These are phyloP conservation scores for Leptographium procerum DNA, from an alignment of 2,329 filamentous ascomycete genomes.

Conservation along the genomic window DNA sequence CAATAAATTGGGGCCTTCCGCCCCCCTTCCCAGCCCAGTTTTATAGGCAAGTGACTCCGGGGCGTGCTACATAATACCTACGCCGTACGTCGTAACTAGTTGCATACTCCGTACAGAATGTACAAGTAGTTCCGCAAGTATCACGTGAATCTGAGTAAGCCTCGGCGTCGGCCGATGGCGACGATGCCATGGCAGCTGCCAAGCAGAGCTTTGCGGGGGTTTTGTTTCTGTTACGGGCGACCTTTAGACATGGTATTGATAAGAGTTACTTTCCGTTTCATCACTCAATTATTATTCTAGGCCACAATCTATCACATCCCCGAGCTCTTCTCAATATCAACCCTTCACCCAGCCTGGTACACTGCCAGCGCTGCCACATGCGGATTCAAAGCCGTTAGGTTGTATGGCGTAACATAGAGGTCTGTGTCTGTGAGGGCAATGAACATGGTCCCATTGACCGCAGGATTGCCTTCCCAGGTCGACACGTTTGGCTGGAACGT, in stretches of 20 bases:
- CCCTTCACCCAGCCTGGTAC: background rate
- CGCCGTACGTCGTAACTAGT: too few relatives aligned
- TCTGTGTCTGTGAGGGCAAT: conserved; percentile 62
- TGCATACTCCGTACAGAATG: too few relatives aligned
- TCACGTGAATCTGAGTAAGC: background rate
- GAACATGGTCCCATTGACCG: conserved; percentile 70
- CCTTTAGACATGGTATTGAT: too few relatives aligned
- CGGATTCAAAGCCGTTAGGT: background rate
- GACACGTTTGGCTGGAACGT: conserved; percentile 63
- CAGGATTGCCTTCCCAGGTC: conserved; percentile 56
- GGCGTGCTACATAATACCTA: too few relatives aligned
- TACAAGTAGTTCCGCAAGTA: background rate
- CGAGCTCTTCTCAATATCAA: too few relatives aligned
- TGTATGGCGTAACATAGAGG: conserved; percentile 43
- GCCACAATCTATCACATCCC: too few relatives aligned
- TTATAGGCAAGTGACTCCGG: too few relatives aligned
- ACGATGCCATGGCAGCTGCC: background rate
- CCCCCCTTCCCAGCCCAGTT: background rate
- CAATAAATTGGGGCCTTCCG: background rate
- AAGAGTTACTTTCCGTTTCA: too few relatives aligned
- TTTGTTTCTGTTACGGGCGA: too few relatives aligned
- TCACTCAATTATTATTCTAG: too few relatives aligned
- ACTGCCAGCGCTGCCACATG: background rate
- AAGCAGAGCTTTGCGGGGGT: too few relatives aligned
- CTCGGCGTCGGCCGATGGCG: background rate